Base-by-base conservation (phyloP, 495 filamentous ascomycete species). In the Cercophora samala region DNA sequence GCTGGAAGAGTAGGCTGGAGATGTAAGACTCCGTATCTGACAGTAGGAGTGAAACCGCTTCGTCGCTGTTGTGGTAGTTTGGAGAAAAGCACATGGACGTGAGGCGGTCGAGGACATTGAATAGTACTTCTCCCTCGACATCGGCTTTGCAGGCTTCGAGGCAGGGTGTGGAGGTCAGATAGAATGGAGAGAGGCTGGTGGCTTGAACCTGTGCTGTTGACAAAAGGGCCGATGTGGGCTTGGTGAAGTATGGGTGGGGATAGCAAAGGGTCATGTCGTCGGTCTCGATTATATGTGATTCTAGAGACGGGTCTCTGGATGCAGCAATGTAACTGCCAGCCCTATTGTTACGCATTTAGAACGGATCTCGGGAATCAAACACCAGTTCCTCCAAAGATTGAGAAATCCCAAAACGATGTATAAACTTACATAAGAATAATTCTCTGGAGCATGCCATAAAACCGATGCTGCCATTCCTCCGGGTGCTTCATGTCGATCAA, bases 101-200 rank as follows among this genome's bases (percentile, higher is more conserved):
- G 24, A 72, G 66, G 9, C 68, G 66, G 0, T 68, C 62, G 15
- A 74, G 68, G 1, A 70, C 65, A 55, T 66, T 72, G 63, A 66
- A 52, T n/a, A 72, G 62, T 4, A 72, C 65, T 9, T 67, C 64
- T 19, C 61, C 70, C 37, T 72, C 68, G 3, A 68, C 64, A 53
- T 74, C 70, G 5, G 68, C 66, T 37, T 72, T 72, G 54, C 73
- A 74, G 6, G 68, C 70, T 60, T 72, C 68, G 5, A 72, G 19
- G 37, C 62, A 52, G 5, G 66, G 73, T 4, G 68, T 58, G 5
- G 68, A 63, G 23, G 63, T 52, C 6, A 70, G 17, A 51, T 72
- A 72, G 51, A 72, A 72, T 2, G 73, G 68, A 1, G 70, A 74
- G 0, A 74, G 68, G 17, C 53, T 53, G 15, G 69, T 70, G 17